Evolutionary conservation across 2,329 filamentous ascomycete species (phyloP).

Genomic region (Chaetomium sp.): DNA sequence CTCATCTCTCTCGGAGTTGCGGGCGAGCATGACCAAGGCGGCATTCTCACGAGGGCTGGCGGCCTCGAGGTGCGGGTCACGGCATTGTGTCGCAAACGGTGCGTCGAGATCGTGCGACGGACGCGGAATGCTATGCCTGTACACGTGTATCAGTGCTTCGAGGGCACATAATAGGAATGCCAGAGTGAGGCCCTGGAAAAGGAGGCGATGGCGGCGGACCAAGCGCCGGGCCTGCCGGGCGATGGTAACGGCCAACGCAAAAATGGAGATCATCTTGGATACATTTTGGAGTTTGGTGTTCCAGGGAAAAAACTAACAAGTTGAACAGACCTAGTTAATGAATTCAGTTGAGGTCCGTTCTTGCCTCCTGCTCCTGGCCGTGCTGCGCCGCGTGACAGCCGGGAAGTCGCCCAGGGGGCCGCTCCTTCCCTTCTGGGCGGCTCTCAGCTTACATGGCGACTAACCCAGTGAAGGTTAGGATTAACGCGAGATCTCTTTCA

Average conservation of each 20-base stretch:
- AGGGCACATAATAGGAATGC: conserved; percentile 27
- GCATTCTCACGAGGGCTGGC: conserved; percentile 36
- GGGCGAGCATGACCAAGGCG: conserved; percentile 41
- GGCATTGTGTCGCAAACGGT: conserved; percentile 35
- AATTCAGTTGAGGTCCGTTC: too few relatives aligned
- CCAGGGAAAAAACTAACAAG: neutral
- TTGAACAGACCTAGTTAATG: too few relatives aligned
- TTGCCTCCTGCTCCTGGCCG: too few relatives aligned
- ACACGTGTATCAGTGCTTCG: conserved; percentile 32
- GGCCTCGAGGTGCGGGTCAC: conserved; percentile 31
- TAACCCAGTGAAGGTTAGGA: too few relatives aligned
- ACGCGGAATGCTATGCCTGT: conserved; percentile 30
- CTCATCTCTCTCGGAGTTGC: conserved; percentile 37
- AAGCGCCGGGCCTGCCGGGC: conserved; percentile 7
- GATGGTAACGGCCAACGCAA: conserved; percentile 4
- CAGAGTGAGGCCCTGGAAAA: conserved; percentile 18
- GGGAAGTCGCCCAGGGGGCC: too few relatives aligned
- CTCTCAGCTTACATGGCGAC: too few relatives aligned
- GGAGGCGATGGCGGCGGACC: conserved; percentile 3
- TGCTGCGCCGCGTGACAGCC: too few relatives aligned
- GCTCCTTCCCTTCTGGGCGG: too few relatives aligned
- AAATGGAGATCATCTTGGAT: conserved; percentile 1
- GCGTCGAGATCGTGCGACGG: conserved; percentile 33
- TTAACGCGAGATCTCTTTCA: too few relatives aligned
- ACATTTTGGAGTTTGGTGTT: conserved; percentile 1